Evolutionary conservation across 2,329 filamentous ascomycete species (phyloP), one percentile per base, ranked within the genome.

Genomic region (Pseudogymnoascus sp.): DNA sequence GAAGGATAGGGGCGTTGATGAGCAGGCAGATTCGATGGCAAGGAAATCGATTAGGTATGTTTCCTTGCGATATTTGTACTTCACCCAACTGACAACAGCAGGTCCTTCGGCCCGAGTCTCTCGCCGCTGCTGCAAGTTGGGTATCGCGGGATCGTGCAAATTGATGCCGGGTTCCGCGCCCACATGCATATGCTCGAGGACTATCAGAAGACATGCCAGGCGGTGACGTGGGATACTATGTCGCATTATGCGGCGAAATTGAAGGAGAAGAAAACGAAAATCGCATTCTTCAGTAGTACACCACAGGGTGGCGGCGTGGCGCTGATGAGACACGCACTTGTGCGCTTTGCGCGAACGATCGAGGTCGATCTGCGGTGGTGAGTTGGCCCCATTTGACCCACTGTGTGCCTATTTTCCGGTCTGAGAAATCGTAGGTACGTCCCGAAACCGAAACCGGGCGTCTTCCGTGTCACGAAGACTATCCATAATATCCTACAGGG

Each of bases 401-500:
- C 23, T 14, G 28, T 16, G 11, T 63, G n/a, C 14, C 31, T 36
- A 5, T 43, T 16, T 14, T 41, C 23, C 19, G 4, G 21, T 31
- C 45, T 62, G 23, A 62, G 7, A 60, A 45, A 60, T 21, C 37
- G 2, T 61, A 68, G 65, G 68, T 71, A 72, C 64, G 90, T 93
- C 1, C 90, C 90, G 6, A 92, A 91, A 74, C 90, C 90, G 21
- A 86, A 88, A 61, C 89, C 89, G 2, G 87, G 89, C 14, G 86
- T 93, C 10, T 95, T 95, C 76, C 83, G 90, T 61, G 88, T 91
- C 75, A 95, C 90, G 69, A 95, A 95, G 77, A 92, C 89, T 68
- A 89, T 92, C 69, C 90, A 95, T 83, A 95, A 95, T 76, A 93
- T 93, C 68, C 84, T 95, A 2, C 90, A 95, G 76, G 90, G 90